Evolutionary conservation across 1,284 basidiomycete species (phyloP).

Genomic region (Apiotrichum akiyoshidainum): DNA sequence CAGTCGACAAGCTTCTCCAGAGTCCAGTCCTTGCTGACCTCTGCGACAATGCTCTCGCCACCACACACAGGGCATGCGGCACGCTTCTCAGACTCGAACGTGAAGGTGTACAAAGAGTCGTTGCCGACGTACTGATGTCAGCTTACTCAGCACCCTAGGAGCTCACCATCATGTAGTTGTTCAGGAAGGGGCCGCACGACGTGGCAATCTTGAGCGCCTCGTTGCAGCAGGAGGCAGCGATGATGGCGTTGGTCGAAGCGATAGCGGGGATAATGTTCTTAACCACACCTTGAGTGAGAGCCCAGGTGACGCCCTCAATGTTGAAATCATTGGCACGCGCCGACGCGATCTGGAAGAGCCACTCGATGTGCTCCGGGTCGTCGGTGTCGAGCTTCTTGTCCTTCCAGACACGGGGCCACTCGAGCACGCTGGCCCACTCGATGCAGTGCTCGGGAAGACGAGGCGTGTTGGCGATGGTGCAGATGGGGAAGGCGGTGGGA

Average conservation of each 20-base stretch:
- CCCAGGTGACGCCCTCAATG: slow-evolving; percentile 97
- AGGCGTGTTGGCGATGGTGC: slow-evolving; percentile 98
- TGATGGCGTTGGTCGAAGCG: slow-evolving; percentile 92
- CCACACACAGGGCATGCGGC: slow-evolving; percentile 96
- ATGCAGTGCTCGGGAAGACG: slow-evolving; percentile 98
- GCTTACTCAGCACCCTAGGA: background rate
- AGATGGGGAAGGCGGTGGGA: slow-evolving; percentile 94
- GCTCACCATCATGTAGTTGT: slow-evolving; percentile 93
- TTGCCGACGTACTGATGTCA: slow-evolving; percentile 68
- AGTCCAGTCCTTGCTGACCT: slow-evolving; percentile 66
- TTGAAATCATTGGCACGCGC: slow-evolving; percentile 85
- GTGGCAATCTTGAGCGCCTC: slow-evolving; percentile 99
- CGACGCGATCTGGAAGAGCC: slow-evolving; percentile 79
- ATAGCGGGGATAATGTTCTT: slow-evolving; percentile 99
- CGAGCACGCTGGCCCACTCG: slow-evolving; percentile 98
- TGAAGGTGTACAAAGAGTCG: slow-evolving; percentile 94
- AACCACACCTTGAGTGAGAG: slow-evolving; percentile 94
- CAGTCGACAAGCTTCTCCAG: slow-evolving; percentile 81
- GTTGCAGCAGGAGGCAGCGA: slow-evolving; percentile 95
- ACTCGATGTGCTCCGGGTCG: slow-evolving; percentile 92
- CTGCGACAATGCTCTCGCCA: slow-evolving; percentile 73
- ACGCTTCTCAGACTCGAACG: slow-evolving; percentile 91
- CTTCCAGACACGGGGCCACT: slow-evolving; percentile 90
- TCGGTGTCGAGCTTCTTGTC: slow-evolving; percentile 95
- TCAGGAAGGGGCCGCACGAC: slow-evolving; percentile 84